These are phyloP conservation scores for Strigomonas galati DNA, from an alignment of 208 protist species.

Conservation along the genomic window DNA sequence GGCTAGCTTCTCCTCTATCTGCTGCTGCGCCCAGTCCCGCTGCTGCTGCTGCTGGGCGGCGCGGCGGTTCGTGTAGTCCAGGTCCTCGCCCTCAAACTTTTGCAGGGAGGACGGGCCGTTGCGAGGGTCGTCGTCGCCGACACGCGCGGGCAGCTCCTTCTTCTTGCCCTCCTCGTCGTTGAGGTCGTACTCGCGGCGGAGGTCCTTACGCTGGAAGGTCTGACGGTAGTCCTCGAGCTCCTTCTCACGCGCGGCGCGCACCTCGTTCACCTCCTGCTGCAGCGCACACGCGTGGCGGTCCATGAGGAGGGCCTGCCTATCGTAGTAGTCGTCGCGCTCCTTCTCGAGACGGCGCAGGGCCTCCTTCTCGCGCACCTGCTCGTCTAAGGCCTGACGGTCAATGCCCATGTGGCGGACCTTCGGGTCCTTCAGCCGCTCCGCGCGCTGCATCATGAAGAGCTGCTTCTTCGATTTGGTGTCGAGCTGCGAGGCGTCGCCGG, in stretches of 20 bases:
- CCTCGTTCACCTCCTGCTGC: constrained; percentile 83
- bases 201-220: constrained; percentile 84
- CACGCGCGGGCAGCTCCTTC: constrained; percentile 83
- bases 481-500: background rate
- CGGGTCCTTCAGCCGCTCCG: constrained; percentile 87
- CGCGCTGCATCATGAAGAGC: constrained; percentile 84
- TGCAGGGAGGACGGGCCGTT: constrained; percentile 81
- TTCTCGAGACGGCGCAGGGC: constrained; percentile 72
- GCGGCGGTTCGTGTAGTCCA: constrained; percentile 68
- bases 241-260: constrained; percentile 68
- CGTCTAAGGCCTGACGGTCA: constrained; percentile 85
- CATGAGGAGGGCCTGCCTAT: constrained; percentile 85
- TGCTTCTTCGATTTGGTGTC: constrained; percentile 65
- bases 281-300: constrained; percentile 84
- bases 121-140: constrained; percentile 88
- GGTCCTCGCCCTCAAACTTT: constrained; percentile 92
- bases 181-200: constrained; percentile 88
- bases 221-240: constrained; percentile 83
- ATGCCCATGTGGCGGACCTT: constrained; percentile 92
- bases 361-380: constrained; percentile 91
- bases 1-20: constrained; percentile 86
- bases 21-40: constrained; percentile 77
- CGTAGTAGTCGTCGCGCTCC: constrained; percentile 85
- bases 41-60: constrained; percentile 82
- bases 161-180: constrained; percentile 78